Conservation (phyloP, 305 asterid species). For the Ruellia speciosa region DNA sequence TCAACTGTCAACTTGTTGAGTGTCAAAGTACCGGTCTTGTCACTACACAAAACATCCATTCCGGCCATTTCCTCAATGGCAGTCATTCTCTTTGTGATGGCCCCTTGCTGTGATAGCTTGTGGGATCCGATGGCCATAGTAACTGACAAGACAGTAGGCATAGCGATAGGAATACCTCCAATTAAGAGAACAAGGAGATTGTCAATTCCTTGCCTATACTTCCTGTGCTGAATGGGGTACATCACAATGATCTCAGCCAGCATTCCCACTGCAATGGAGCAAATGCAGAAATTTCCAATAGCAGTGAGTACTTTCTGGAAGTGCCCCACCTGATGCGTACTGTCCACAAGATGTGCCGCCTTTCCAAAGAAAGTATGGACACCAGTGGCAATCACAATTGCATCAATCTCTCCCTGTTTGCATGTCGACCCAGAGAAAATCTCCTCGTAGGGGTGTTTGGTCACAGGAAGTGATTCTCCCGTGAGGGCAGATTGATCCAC, state of each 20-base stretch:
- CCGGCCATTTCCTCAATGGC: conserved; percentile 58
- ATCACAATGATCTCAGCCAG: conserved; percentile 47
- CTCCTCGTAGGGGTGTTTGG: conserved; percentile 43
- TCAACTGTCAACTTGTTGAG: conserved; percentile 19
- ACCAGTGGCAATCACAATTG: conserved; percentile 49
- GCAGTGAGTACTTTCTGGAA: conserved; percentile 56
- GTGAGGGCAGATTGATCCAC: conserved; percentile 35
- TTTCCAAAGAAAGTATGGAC: conserved; percentile 60
- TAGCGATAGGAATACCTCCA: conserved; percentile 56
- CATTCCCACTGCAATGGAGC: conserved; percentile 54
- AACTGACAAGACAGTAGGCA: conserved; percentile 48
- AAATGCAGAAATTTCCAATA: conserved; percentile 55
- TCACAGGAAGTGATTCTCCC: conserved; percentile 49
- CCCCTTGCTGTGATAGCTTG: conserved; percentile 49
- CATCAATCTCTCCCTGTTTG: conserved; percentile 59
- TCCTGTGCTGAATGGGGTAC: conserved; percentile 49
- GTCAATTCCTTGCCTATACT: conserved; percentile 44
- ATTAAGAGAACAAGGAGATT: conserved; percentile 48
- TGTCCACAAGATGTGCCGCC: conserved; percentile 57
- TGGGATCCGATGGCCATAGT: conserved; percentile 64
- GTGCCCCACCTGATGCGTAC: conserved; percentile 52
- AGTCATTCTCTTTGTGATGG: conserved; percentile 51
- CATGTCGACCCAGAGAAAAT: conserved; percentile 52
- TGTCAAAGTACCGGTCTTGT: neutral
- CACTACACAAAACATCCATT: conserved; percentile 19